A percentile compares a stretch with the other conserved stretches of the same genome.
Conservation (phyloP, 2,329 filamentous ascomycete species). For the Paraphoma chrysanthemicola region DNA sequence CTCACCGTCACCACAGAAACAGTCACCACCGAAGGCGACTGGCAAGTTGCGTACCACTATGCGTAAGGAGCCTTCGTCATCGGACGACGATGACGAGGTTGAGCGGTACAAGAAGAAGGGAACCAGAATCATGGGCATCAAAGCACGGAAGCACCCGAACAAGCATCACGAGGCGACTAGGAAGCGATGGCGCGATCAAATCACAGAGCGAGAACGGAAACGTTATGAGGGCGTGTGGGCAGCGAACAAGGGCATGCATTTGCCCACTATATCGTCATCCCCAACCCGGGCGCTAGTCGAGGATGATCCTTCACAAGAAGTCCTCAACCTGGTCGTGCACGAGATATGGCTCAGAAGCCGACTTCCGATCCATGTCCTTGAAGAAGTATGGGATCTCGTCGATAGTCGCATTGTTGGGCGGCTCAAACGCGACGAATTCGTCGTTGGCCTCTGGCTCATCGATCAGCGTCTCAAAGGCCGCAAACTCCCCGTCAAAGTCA, state of each 20-base stretch:
- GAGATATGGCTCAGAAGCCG: slow-evolving; percentile 79
- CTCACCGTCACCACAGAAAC: slow-evolving; percentile 46
- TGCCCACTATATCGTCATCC: slow-evolving; percentile 20
- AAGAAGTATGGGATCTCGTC: slow-evolving; percentile 80
- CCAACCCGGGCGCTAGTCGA: slow-evolving; percentile 3
- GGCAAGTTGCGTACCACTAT: slow-evolving; percentile 70
- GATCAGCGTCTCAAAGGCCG: slow-evolving; percentile 81
- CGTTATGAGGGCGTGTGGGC: slow-evolving; percentile 87
- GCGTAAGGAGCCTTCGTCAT: slow-evolving; percentile 57
- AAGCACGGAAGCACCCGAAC: slow-evolving; percentile 64
- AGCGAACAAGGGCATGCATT: slow-evolving; percentile 71
- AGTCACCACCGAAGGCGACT: slow-evolving; percentile 48
- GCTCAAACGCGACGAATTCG: slow-evolving; percentile 74
- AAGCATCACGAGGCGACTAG: slow-evolving; percentile 79
- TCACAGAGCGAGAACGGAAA: slow-evolving; percentile 75
- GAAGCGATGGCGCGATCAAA: slow-evolving; percentile 77
- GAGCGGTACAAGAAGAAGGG: slow-evolving; percentile 61
- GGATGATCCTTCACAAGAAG: slow-evolving; percentile 55
- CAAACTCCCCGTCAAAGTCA: slow-evolving; percentile 75
- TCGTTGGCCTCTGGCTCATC: slow-evolving; percentile 83
- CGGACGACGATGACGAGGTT: slow-evolving; percentile 61
- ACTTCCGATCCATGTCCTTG: slow-evolving; percentile 71
- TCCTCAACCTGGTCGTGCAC: slow-evolving; percentile 71
- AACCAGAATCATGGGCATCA: slow-evolving; percentile 61
- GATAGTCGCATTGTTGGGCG: slow-evolving; percentile 63